A percentile compares a stretch with the other conserved stretches of the same genome.
phyloP scores from a whole-genome alignment of 305 asterid species.

The Fraxinus baroniana region DNA sequence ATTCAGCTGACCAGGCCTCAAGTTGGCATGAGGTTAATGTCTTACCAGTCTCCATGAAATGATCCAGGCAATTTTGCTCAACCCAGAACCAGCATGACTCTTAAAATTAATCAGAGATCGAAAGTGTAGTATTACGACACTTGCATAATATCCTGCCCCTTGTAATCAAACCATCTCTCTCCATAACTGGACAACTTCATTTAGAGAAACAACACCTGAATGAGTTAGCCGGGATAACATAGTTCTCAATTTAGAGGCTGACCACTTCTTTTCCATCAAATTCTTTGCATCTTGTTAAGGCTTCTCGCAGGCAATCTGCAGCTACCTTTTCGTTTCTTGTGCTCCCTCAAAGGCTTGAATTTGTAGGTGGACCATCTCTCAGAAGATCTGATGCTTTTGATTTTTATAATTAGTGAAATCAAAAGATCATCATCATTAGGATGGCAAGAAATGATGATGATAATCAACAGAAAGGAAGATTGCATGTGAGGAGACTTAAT shows the following conservation, averaged over 20 bases:
- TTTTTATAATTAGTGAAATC: constrained; percentile 68
- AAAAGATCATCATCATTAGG: constrained; percentile 72
- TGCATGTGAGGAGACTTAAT: neutral
- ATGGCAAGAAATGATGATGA: constrained; percentile 44
- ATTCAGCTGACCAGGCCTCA: constrained; percentile 97
- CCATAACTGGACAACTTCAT: constrained; percentile 72
- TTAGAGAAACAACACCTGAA: constrained; percentile 55
- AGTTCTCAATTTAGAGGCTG: constrained; percentile 56
- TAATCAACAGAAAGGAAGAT: constrained; percentile 70
- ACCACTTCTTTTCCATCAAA: constrained; percentile 68
- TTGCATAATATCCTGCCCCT: constrained; percentile 70
- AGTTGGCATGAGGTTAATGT: constrained; percentile 81
- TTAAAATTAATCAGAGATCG: constrained; percentile 58
- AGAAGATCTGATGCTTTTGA: constrained; percentile 46
- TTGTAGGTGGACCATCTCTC: constrained; percentile 48
- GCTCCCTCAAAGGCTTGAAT: constrained; percentile 53
- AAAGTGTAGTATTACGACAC: constrained; percentile 61
- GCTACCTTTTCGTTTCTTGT: constrained; percentile 65
- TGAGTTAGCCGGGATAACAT: constrained; percentile 81
- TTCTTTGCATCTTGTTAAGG: constrained; percentile 43
- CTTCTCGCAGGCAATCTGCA: constrained; percentile 38
- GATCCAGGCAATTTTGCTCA: constrained; percentile 59
- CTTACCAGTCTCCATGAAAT: constrained; percentile 78
- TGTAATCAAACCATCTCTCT: constrained; percentile 69
- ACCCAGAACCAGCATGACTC: constrained; percentile 64